These are phyloP conservation scores for Puccinia triticina DNA, from an alignment of 1,284 basidiomycete species.

Conservation along the genomic window DNA sequence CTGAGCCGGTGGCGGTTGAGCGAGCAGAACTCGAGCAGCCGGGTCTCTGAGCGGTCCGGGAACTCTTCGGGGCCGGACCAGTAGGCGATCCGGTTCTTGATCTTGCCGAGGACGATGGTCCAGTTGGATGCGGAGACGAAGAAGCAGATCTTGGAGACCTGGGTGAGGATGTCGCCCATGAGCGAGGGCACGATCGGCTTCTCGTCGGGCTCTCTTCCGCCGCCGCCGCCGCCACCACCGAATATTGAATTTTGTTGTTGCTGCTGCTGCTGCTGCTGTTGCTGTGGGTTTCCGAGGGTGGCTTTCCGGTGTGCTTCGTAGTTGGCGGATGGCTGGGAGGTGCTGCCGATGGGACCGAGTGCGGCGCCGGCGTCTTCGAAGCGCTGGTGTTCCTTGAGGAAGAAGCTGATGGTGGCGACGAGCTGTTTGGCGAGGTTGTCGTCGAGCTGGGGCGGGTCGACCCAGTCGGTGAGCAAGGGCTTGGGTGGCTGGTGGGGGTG, in stretches of 20 bases:
- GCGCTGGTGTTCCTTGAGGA: slow-evolving; percentile 68
- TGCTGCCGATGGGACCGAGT: slow-evolving; percentile 43
- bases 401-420: slow-evolving; percentile 77
- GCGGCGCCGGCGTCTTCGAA: slow-evolving; percentile 56
- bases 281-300: background rate
- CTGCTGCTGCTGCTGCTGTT: too few relatives aligned
- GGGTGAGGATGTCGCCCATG: slow-evolving; percentile 60
- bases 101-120: slow-evolving; percentile 74
- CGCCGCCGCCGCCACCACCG: too few relatives aligned
- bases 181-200: slow-evolving; percentile 49
- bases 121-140: slow-evolving; percentile 89
- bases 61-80: slow-evolving; percentile 64
- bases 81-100: slow-evolving; percentile 74
- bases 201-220: slow-evolving; percentile 39
- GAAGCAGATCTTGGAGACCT: slow-evolving; percentile 75
- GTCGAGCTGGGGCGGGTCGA: slow-evolving; percentile 77
- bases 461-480: slow-evolving; percentile 60
- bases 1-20: slow-evolving; percentile 70
- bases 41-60: slow-evolving; percentile 71
- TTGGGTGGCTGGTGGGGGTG: too few relatives aligned
- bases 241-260: slow-evolving; percentile 25
- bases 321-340: slow-evolving; percentile 41
- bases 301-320: slow-evolving; percentile 33
- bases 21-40: slow-evolving; percentile 73
- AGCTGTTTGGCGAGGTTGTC: slow-evolving; percentile 84